Base-by-base conservation (phyloP, 805 yeast species). In the Wickerhamiella azyma region DNA sequence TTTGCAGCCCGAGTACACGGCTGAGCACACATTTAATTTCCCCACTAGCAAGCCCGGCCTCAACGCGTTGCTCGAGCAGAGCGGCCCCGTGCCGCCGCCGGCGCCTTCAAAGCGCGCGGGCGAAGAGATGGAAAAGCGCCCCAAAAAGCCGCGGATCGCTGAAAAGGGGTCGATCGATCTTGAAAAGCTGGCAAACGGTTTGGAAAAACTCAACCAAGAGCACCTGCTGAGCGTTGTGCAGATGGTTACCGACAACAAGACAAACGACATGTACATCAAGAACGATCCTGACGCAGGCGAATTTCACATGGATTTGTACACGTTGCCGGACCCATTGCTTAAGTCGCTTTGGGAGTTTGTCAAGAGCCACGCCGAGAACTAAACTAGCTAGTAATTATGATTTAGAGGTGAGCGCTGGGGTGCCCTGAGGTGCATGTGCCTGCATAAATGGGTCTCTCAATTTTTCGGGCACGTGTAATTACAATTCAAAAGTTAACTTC, bases 231-330 rank as follows among this genome's bases (percentile, higher is more conserved):
- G 86, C 29, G 92, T 92, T 41, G 97, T 89, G 46, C 97, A 89
- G 66, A 88, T 89, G 96, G 92, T 89, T 36, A 86, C 94, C 38
- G 97, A 89, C 63, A 92, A 92, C 66, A 76, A 85, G 60, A 85
- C 97, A 5, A 77, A 85, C 39, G 97, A 89, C 41, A 89, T 89
- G 94, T 86, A 82, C 65, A 81, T 89, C 56, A 88, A 88, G 61
- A 89, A 92, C 63, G 94, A 89, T 58, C 86, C 85, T 43, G 97
- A 89, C 51, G 89, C 85, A 57, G 98, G 98, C 45, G 97, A 92
- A 68, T 89, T 92, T 63, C 85, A 94, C 46, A 85, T 89, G 84
- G 98, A 89, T 66, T 73, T 89, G 55, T 88, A 77, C 64, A 88
- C 96, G 24, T 70, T 89, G 54, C 97, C 97, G 17, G 96, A 89